Evolutionary conservation across 2,329 filamentous ascomycete genomes (phyloP), one percentile per base, ranked within the genome.

Genomic region (Trichoderma sp.): DNA sequence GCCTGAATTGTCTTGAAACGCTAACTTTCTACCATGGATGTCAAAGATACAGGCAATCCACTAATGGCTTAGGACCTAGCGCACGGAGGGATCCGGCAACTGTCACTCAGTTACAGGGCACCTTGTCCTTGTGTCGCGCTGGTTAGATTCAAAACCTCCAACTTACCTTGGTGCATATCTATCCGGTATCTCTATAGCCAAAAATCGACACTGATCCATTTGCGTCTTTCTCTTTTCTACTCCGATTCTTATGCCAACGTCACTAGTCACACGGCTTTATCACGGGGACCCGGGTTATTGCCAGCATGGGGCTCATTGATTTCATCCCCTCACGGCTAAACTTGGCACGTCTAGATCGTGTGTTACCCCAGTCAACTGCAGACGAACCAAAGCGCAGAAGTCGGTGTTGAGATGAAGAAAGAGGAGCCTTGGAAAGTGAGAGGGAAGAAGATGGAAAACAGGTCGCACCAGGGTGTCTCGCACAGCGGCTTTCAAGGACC

Each of bases 281-380:
- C 64, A 67, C 55, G 64, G 54, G 55, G 52, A 14, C 54, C 51
- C 54, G 64, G 55, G 55, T 24, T 59, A 26, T 39, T 49, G 54
- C 37, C 28, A 30, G 24, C 46, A 51, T 51, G 55, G 64, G 61
- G 37, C 18, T 43, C 51, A 34, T 32, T 34, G 52, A 66, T 66
- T 49, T 56, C 64, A 67, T 49, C 63, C 63, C 63, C 52, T 67
- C 64, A 59, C 64, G 64, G 64, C 64, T 67, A 67, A 67, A 67
- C 52, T 67, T 67, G 64, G 55, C 55, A 24, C 24, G 32, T 32
- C 21, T 58, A 34, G 34, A 66, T 56, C 52, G 63, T 66, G 63
- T 37, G 63, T 30, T 58, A 66, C 63, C 63, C 63, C 52, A 49
- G 39, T 49, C 28, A 5, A 49, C 18, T 21, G 51, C 63, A 58